Evolutionary conservation across 176 grass and related monocot species (phyloP), one percentile per base, ranked within the genome.

Genomic region (Ensete glaucum): DNA sequence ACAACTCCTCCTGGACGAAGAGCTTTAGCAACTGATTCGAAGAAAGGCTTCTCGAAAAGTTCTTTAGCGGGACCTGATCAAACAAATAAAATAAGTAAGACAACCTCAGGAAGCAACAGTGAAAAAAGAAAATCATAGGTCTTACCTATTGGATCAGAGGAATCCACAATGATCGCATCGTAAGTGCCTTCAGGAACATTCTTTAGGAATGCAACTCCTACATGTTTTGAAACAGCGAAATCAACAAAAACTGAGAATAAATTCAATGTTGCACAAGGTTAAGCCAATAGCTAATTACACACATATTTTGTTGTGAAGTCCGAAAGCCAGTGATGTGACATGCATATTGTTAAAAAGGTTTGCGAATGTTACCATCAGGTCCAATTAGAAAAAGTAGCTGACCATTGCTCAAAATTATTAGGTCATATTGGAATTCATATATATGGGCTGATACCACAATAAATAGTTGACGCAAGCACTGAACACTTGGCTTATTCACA

Each of bases 31-130:
- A 98, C 80, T 0, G 84, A 98, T 64, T 87, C 72, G 71, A 98
- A 98, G 81, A 98, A 98, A 55, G 94, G 94, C 70, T 98, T 98
- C 82, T 98, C 90, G 75, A 98, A 98, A 72, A 98, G 88, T 72
- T 98, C 94, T 78, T 98, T 90, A 21, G 94, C 90, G 17, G 94
- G 94, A 74, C 90, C 93, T 92, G 73, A 65, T 67, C 62, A 67
- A 67, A 6, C 58, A 24, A 26, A 10, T 13, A 16, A 56, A 34
- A 54, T 13, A 74, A 22, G 25, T 27, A 24, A 74, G 23, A 74
- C 8, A 16, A 27, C 26, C 23, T 55, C 7, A 76, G 20, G 22
- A 81, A 83, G 15, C 49, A 80, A 10, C 15, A 11, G 52, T 53
- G 11, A 4, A 72, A 52, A 1, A 3, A 52, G 20, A 49, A 64